Percentiles rank a stretch among this genome's conserved stretches.
Conservation (phyloP, 768 basidiomycete species). For the Amanita pallidorosea region DNA sequence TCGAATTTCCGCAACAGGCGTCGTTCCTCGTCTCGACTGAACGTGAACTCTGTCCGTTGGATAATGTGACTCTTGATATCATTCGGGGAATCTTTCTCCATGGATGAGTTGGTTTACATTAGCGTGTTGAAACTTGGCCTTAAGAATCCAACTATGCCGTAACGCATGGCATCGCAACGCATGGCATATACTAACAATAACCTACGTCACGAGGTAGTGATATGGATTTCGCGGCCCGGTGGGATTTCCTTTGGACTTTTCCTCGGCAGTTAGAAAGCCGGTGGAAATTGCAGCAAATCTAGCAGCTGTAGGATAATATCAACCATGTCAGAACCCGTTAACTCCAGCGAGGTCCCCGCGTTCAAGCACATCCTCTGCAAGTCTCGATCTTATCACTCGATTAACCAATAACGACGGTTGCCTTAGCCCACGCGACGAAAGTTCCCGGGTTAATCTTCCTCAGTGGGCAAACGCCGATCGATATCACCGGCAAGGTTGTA, state of each 20-base stretch:
- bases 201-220: too few species aligned
- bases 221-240: too few species aligned
- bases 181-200: neutral
- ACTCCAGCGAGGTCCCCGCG: slow-evolving; percentile 32
- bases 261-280: too few species aligned
- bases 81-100: neutral
- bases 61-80: neutral
- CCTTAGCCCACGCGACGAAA: slow-evolving; percentile 44
- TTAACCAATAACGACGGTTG: neutral
- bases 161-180: neutral
- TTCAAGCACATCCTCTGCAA: slow-evolving; percentile 40
- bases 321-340: slow-evolving; percentile 24
- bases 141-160: neutral
- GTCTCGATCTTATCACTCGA: slow-evolving; percentile 8
- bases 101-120: neutral
- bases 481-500: slow-evolving; percentile 35
- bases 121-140: neutral
- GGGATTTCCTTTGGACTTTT: too few species aligned
- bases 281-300: too few species aligned
- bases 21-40: slow-evolving; percentile 15
- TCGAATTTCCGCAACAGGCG: slow-evolving; percentile 32
- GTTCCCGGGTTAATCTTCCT: slow-evolving; percentile 48
- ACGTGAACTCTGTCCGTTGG: neutral
- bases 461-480: slow-evolving; percentile 49
- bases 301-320: too few species aligned